phyloP scores from a whole-genome alignment of 1,284 basidiomycete species.

The Calocybe gambosa region DNA sequence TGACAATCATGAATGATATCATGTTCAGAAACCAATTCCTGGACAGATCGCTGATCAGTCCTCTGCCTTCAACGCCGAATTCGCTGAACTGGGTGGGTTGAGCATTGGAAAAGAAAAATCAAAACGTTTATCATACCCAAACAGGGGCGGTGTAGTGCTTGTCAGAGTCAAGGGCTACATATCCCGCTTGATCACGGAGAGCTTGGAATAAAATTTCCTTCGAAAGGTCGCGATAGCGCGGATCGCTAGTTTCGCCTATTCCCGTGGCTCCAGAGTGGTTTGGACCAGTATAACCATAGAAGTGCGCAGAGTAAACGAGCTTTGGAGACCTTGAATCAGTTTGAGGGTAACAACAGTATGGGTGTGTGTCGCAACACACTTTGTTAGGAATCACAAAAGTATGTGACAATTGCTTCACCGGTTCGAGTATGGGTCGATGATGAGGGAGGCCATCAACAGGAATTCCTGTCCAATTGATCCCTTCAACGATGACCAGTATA shows the following conservation, averaged over 20 bases:
- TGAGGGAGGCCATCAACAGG: conserved; percentile 14
- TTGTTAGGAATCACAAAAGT: conserved; percentile 12
- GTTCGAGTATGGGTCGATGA: conserved; percentile 13
- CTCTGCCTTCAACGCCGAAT: conserved; percentile 14
- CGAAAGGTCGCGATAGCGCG: conserved; percentile 13
- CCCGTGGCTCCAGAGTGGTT: conserved; percentile 15
- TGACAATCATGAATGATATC: conserved; percentile 11
- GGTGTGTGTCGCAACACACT: conserved; percentile 5
- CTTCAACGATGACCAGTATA: conserved; percentile 13
- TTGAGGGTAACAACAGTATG: background rate
- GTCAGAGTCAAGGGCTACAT: conserved; percentile 11
- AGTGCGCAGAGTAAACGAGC: conserved; percentile 15
- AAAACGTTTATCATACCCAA: conserved; percentile 4
- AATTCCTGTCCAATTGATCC: conserved; percentile 15
- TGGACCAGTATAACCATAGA: conserved; percentile 14
- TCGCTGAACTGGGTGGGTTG: conserved; percentile 12
- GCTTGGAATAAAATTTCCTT: conserved; percentile 10
- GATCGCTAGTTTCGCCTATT: conserved; percentile 14
- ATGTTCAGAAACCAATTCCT: conserved; percentile 13
- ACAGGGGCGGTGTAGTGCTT: conserved; percentile 15
- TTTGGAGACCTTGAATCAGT: background rate
- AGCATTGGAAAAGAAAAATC: background rate
- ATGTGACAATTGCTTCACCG: conserved; percentile 10
- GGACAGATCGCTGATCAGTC: conserved; percentile 5
- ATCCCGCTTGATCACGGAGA: conserved; percentile 12